Evolutionary conservation across 2,329 filamentous ascomycete genomes (phyloP), one percentile per base, ranked within the genome.

Genomic region (Reticulascus tulasneorum): DNA sequence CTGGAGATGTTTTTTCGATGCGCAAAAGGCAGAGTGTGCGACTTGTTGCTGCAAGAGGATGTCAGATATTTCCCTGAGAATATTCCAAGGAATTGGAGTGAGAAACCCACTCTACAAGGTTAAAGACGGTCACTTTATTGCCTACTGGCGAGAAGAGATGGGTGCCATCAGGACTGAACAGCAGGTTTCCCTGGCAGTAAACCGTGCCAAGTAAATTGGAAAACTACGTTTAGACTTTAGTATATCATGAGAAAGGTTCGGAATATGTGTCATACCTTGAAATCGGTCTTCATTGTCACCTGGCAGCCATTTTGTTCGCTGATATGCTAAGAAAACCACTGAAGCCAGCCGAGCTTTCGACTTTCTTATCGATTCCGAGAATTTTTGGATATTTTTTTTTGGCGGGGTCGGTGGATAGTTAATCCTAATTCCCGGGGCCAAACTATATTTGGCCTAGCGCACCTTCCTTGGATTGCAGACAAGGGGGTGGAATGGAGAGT

Each of bases 141-240:
- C 93, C 93, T 35, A 98, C 93, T 7, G 93, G 94, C 28, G 93
- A 98, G 55, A 94, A 86, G 48, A 98, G 77, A 66, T 88, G 91
- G 53, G 87, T 93, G 59, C 94, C 94, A 77, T 98, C 91, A 44
- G 90, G 88, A 53, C 87, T 94, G 71, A 94, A 98, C 59, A 96
- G 77, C 55, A 98, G 78, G 62, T 97, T 98, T 66, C 94, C 93
- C 77, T 90, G 87, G 70, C 89, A 88, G 73, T 97, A 98, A 59
- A 98, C 93, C 51, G 93, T 98, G 59, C 93, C 94, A 56, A 98
- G 79, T 60, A 98, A 78, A 67, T 97, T 98, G 61, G 91, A 95
- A 69, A 98, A 98, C 90, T 96, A 55, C 3, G 27, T 29, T n/a
- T 17, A n/a, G 11, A 25, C 15, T 9, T 42, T 15, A 42, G 37